Percentiles rank a stretch among this genome's conserved stretches.
These are phyloP conservation scores for Arthrobotrys musiformis DNA, from an alignment of 2,329 filamentous ascomycete species.

Conservation along the genomic window DNA sequence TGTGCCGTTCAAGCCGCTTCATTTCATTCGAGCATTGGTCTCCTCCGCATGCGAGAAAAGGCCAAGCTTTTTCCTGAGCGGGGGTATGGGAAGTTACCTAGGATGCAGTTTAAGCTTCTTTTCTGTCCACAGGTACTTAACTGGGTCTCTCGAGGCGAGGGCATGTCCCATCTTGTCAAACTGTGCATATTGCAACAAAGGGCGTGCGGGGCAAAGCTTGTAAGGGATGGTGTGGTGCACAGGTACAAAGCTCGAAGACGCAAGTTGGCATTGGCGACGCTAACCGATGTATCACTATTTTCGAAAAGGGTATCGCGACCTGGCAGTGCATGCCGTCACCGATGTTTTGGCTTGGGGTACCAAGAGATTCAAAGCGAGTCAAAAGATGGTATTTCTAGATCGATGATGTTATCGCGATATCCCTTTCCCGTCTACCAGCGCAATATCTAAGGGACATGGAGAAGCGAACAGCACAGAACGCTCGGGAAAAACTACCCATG, in stretches of 20 bases:
- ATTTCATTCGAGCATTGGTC: constrained; percentile 22
- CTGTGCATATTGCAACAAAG: constrained; percentile 46
- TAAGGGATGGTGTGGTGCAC: constrained; percentile 24
- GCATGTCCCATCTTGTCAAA: constrained; percentile 44
- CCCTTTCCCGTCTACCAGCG: constrained; percentile 27
- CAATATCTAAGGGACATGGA: constrained; percentile 29
- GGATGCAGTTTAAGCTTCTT: constrained; percentile 53
- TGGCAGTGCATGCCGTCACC: neutral
- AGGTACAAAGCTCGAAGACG: constrained; percentile 23
- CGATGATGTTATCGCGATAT: constrained; percentile 34
- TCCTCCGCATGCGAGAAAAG: constrained; percentile 42
- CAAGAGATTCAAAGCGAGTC: constrained; percentile 44
- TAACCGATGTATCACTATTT: constrained; percentile 42
- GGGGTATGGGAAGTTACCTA: constrained; percentile 24
- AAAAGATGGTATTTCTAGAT: constrained; percentile 19
- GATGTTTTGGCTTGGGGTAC: constrained; percentile 48
- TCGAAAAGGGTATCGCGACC: constrained; percentile 33
- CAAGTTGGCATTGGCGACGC: constrained; percentile 38
- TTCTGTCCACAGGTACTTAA: constrained; percentile 28
- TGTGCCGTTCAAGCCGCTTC: constrained; percentile 16
- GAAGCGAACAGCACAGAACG: neutral
- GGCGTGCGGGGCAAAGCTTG: constrained; percentile 49
- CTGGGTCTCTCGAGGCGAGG: constrained; percentile 50
- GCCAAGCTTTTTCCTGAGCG: constrained; percentile 45
- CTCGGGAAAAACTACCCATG: constrained; percentile 25